These are phyloP conservation scores for Fragaria vesca DNA, from an alignment of 306 rosid species.

Conservation along the genomic window DNA sequence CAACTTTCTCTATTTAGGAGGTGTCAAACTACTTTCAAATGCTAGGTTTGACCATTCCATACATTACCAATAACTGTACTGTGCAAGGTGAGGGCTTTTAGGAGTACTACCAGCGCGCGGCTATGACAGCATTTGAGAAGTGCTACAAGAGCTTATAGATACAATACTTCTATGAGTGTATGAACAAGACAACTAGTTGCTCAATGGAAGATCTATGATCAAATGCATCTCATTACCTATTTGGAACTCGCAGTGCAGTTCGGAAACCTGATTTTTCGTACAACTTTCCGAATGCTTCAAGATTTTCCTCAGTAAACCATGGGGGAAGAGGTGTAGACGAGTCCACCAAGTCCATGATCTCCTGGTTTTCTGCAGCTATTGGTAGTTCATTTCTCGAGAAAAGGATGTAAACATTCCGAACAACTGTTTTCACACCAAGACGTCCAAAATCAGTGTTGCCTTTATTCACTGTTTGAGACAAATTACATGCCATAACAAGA, in stretches of 20 bases:
- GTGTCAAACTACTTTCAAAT: background rate
- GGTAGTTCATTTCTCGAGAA: conserved; percentile 60
- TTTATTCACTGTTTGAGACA: too few relatives aligned
- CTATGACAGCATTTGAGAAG: background rate
- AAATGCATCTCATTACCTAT: conserved; percentile 29
- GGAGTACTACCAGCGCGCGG: background rate
- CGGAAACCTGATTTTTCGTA: conserved; percentile 58
- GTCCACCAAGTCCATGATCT: conserved; percentile 61
- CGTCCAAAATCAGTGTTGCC: conserved; percentile 36
- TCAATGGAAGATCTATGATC: background rate
- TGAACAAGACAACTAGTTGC: background rate
- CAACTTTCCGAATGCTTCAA: conserved; percentile 38
- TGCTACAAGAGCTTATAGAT: background rate
- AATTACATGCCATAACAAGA: too few relatives aligned
- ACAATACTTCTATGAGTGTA: background rate
- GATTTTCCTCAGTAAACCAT: conserved; percentile 59
- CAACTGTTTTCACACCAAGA: conserved; percentile 44
- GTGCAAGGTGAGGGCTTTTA: background rate
- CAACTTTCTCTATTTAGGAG: background rate
- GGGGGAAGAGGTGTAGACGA: conserved; percentile 51
- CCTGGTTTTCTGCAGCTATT: conserved; percentile 44
- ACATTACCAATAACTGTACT: background rate
- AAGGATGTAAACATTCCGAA: conserved; percentile 52
- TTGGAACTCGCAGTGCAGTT: conserved; percentile 60
- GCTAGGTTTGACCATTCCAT: background rate